Base-by-base conservation (phyloP, 164 flowering plant genomes). In the Dillenia turbinata region DNA sequence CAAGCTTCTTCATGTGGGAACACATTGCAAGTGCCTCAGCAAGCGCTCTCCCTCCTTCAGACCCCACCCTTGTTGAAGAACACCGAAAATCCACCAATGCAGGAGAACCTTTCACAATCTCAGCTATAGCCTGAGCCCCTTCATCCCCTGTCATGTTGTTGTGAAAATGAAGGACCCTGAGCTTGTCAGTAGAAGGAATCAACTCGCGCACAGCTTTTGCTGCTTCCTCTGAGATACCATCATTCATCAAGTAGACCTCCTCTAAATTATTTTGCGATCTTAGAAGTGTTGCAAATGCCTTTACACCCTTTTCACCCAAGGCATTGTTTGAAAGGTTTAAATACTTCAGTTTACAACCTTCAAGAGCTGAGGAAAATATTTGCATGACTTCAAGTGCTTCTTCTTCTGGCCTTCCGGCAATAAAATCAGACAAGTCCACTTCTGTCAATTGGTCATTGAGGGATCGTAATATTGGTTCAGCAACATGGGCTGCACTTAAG, bases 121-220 rank as follows among this genome's bases (percentile, higher is more conserved):
- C 82, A 57, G 98, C 68, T 61, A 92, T 86, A 40, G 93, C 82
- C 52, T 76, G 11, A 12, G 98, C 98, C 43, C 98, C 98, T 54
- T 92, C 90, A 74, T 92, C 98, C 49, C 95, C 98, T 0, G 95
- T 92, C 98, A 92, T 92, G 54, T 92, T 92, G 65, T 90, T 89
- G 61, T 88, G 95, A 70, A 92, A 92, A 14, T 86, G 95, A 62
- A 92, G 90, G 59, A 91, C 67, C 65, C 48, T 85, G 33, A 94
- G 88, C 61, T 83, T 83, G 68, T 84, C 90, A 8, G 92, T 89
- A 14, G 94, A 88, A 49, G 96, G 90, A 67, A 94, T 69, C 54
- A 89, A 65, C 71, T 91, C 96, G 57, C 73, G 75, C 43, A 94
- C 87, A 43, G 99, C 97, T 63, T 49, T 69, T 12, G 97, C 99